phyloP scores from a whole-genome alignment of 495 filamentous ascomycete genomes.

The Massariosphaeria phaeospora region DNA sequence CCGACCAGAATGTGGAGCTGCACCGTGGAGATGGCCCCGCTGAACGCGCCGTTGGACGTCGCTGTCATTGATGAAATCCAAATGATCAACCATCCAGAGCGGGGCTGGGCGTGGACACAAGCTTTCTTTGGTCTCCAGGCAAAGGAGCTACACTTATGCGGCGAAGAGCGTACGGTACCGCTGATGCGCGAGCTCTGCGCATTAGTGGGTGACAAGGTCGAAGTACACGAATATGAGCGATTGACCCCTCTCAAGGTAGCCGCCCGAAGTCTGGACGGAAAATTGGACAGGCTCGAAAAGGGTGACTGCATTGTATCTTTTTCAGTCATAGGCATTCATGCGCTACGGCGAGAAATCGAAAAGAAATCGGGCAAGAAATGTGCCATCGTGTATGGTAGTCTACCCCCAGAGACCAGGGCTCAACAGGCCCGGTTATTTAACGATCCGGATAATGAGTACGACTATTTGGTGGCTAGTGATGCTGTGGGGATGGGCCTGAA shows the following conservation, averaged over 20 bases:
- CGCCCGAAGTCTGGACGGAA: slow-evolving; percentile 54
- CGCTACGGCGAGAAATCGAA: slow-evolving; percentile 74
- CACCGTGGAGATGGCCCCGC: slow-evolving; percentile 92
- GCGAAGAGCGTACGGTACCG: slow-evolving; percentile 76
- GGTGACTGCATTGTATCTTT: slow-evolving; percentile 90
- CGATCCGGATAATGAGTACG: slow-evolving; percentile 88
- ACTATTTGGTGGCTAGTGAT: slow-evolving; percentile 89
- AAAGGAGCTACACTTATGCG: slow-evolving; percentile 88
- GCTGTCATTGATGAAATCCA: slow-evolving; percentile 98
- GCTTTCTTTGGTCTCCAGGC: slow-evolving; percentile 82
- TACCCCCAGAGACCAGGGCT: slow-evolving; percentile 88
- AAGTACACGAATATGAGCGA: slow-evolving; percentile 75
- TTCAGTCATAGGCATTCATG: slow-evolving; percentile 73
- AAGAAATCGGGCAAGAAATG: slow-evolving; percentile 66
- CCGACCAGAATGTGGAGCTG: slow-evolving; percentile 61
- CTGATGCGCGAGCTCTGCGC: slow-evolving; percentile 76
- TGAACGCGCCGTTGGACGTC: slow-evolving; percentile 69
- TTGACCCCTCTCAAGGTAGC: slow-evolving; percentile 70
- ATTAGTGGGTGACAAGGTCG: slow-evolving; percentile 72
- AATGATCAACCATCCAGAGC: slow-evolving; percentile 76
- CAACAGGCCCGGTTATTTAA: slow-evolving; percentile 92
- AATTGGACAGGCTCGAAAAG: slow-evolving; percentile 65
- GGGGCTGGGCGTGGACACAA: slow-evolving; percentile 97
- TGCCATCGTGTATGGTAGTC: slow-evolving; percentile 85
- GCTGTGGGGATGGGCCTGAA: slow-evolving; percentile 98